Evolutionary conservation across 805 yeast genomes (phyloP).

Genomic region (Saccharomyces paradoxus): DNA sequence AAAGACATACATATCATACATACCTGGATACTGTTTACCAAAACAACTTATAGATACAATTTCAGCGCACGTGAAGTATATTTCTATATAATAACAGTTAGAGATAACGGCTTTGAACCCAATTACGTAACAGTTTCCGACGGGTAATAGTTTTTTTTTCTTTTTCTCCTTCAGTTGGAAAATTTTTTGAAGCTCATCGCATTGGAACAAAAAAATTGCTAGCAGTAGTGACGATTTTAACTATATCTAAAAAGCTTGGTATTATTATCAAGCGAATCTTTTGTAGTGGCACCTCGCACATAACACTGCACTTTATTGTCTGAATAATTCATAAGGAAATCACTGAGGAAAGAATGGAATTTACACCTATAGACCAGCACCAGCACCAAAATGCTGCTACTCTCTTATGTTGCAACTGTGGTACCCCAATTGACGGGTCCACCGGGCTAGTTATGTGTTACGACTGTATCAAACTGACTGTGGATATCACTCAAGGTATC

Average conservation of each 20-base stretch:
- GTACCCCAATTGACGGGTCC: slow-evolving; percentile 96
- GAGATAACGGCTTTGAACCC: background rate
- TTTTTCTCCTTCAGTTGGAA: slow-evolving; percentile 4
- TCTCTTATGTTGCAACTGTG: slow-evolving; percentile 95
- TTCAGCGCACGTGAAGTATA: background rate
- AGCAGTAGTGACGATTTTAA: background rate
- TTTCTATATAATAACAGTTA: background rate
- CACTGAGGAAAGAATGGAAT: slow-evolving; percentile 25
- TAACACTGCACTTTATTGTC: background rate
- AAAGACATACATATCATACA: background rate
- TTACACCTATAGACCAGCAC: slow-evolving; percentile 31
- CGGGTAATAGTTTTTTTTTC: background rate
- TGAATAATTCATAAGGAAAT: background rate
- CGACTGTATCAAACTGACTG: slow-evolving; percentile 90
- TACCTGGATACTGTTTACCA: background rate
- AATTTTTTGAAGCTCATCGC: slow-evolving; percentile 21
- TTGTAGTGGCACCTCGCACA: background rate
- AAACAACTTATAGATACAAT: background rate
- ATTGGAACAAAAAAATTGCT: background rate
- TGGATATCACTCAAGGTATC: slow-evolving; percentile 87
- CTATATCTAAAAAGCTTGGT: too few species aligned
- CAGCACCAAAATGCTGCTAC: slow-evolving; percentile 51
- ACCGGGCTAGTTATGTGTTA: slow-evolving; percentile 89
- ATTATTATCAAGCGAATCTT: background rate
- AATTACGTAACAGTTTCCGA: background rate